Percentiles rank a stretch among this genome's conserved stretches.
Evolutionary conservation across 2,329 filamentous ascomycete species (phyloP).

Genomic region (Escovopsis sp.): DNA sequence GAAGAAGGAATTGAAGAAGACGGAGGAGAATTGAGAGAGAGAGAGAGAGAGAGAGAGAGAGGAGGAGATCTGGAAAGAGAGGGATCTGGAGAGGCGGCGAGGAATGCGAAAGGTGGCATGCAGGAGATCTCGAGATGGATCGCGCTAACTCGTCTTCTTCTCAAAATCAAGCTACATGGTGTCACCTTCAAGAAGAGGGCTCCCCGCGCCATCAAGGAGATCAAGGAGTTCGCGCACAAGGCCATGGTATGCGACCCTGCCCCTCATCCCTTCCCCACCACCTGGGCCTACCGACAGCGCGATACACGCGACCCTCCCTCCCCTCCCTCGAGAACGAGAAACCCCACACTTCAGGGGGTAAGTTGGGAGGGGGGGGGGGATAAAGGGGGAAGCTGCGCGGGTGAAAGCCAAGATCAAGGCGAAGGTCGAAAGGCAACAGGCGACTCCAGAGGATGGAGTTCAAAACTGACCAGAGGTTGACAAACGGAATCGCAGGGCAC

Average conservation of each 20-base stretch:
- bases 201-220: conserved; percentile 98
- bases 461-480: conserved; percentile 9
- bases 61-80: not conserved
- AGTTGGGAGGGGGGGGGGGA: too few species aligned
- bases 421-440: too few species aligned
- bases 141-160: conserved; percentile 2
- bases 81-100: too few species aligned
- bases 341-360: too few species aligned
- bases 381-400: too few species aligned
- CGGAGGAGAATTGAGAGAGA: not conserved
- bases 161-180: conserved; percentile 63
- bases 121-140: not conserved
- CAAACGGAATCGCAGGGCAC: conserved; percentile 52
- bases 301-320: too few species aligned
- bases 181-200: conserved; percentile 99
- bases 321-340: too few species aligned
- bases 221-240: conserved; percentile 81
- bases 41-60: conserved; percentile 2
- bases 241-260: conserved; percentile 66
- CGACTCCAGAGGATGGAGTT: too few species aligned
- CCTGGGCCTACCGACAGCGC: not conserved
- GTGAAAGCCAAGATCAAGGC: too few species aligned
- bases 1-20: too few species aligned
- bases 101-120: too few species aligned
- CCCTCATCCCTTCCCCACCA: not conserved